Percentiles rank a stretch among this genome's conserved stretches.
Conservation (phyloP, 345 rosid genomes). For the Kernera saxatilis region DNA sequence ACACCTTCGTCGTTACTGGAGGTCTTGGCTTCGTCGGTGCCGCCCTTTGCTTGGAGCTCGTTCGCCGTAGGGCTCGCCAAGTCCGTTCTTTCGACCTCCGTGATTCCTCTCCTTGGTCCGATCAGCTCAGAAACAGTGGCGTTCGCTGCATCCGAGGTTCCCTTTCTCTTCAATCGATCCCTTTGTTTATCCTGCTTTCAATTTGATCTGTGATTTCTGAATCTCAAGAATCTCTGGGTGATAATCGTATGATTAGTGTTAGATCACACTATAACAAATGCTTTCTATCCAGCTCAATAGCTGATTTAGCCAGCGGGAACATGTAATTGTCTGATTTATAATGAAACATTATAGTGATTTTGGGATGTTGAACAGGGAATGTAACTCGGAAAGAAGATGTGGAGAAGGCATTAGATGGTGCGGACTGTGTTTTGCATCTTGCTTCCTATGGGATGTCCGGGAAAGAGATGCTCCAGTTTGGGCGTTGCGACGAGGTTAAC, state of each 20-base stretch:
- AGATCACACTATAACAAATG: neutral
- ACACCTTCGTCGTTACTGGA: constrained; percentile 73
- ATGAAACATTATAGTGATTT: neutral
- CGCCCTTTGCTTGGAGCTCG: constrained; percentile 70
- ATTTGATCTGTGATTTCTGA: neutral
- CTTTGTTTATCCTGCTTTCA: no score
- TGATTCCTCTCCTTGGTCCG: constrained; percentile 64
- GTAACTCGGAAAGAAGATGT: constrained; percentile 52
- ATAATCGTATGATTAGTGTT: neutral
- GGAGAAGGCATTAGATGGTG: constrained; percentile 57
- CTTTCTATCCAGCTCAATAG: neutral
- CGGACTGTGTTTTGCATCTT: constrained; percentile 76
- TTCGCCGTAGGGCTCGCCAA: constrained; percentile 76
- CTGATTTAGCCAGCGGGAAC: neutral
- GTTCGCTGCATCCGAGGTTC: constrained; percentile 72
- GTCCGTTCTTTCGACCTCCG: constrained; percentile 80
- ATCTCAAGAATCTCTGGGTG: neutral
- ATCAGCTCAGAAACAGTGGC: constrained; percentile 41
- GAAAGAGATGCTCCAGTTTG: constrained; percentile 85
- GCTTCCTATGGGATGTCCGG: constrained; percentile 96
- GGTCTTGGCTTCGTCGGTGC: constrained; percentile 89
- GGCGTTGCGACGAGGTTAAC: constrained; percentile 78
- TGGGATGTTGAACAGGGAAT: constrained; percentile 44
- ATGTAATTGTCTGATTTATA: neutral
- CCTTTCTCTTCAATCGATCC: neutral